These are phyloP conservation scores for Fusarium subtropicale DNA, from an alignment of 2,329 filamentous ascomycete genomes.

Conservation along the genomic window DNA sequence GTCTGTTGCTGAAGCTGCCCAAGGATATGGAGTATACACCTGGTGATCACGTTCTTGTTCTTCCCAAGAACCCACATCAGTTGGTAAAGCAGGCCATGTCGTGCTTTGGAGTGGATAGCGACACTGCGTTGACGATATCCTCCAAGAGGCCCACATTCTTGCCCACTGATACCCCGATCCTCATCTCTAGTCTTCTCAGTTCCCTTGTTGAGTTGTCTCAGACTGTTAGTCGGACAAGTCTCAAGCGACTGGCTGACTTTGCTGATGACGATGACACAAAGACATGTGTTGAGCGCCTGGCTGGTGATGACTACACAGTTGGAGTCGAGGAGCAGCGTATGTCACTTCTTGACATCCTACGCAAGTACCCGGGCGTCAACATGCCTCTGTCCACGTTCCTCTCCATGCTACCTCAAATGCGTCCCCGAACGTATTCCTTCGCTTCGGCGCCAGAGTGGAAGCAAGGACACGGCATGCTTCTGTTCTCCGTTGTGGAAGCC, in stretches of 20 bases:
- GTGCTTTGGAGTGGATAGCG: constrained; percentile 75
- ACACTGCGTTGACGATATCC: constrained; percentile 71
- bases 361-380: constrained; percentile 68
- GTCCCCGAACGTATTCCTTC: constrained; percentile 11
- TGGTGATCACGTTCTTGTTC: constrained; percentile 80
- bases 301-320: constrained; percentile 58
- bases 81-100: constrained; percentile 72
- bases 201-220: constrained; percentile 80
- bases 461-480: background rate
- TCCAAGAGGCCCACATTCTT: constrained; percentile 63
- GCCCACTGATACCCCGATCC: constrained; percentile 66
- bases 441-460: constrained; percentile 15
- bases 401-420: constrained; percentile 78
- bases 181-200: constrained; percentile 71
- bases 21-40: constrained; percentile 72
- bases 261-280: constrained; percentile 60
- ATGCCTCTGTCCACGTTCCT: constrained; percentile 76
- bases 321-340: constrained; percentile 67
- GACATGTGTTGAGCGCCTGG: constrained; percentile 61
- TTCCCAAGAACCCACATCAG: constrained; percentile 75
- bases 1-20: constrained; percentile 75
- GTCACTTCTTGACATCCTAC: constrained; percentile 76
- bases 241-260: constrained; percentile 42
- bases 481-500: constrained; percentile 11
- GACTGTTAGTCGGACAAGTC: constrained; percentile 73